Base-by-base conservation (phyloP, 2,329 filamentous ascomycete genomes). In the Aspergillus calidoustus region DNA sequence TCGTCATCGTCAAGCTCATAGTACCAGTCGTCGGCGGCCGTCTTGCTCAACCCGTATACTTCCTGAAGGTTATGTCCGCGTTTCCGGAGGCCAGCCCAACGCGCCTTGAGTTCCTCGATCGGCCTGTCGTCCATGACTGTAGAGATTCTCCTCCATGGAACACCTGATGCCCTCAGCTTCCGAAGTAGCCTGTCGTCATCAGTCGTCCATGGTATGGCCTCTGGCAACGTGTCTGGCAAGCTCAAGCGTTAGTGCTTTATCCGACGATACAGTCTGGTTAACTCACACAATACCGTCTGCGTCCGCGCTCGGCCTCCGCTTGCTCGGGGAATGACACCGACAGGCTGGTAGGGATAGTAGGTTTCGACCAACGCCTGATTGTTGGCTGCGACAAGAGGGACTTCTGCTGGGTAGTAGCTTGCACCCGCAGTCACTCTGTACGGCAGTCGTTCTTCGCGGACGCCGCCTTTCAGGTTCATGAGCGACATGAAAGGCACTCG, bases 81-180 rank as follows among this genome's bases (percentile, higher is more conserved):
- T 23, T 48, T 31, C 8, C 43, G 58, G 41, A 64, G 56, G 54
- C 47, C 43, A 11, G 51, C 44, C 69, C 70, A 74, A 8, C 68
- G 71, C 47, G 61, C 54, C 58, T 71, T 71, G 22, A 72, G 56
- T 9, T 69, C 66, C n/a, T 62, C 58, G n/a, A 69, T 59, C 4
- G 69, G 68, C 46, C 64, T 68, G 22, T 59, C 46, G 7, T 63
- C 66, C 64, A 74, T 65, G 15, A 65, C 59, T 6, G 54, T 54
- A 46, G 70, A 66, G 22, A 73, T 72, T 7, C 44, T 52, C 49
- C 64, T 67, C 72, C 72, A 73, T 19, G 68, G 49, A 7, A 60
- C 56, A 38, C 66, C 60, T 25, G 64, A 64, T 17, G 49, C 34
- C 41, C 68, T 70, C 49, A 74, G 54, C 31, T 66, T 62, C 17